A percentile compares a stretch with the other conserved stretches of the same genome.
Evolutionary conservation across 257 asterid genomes (phyloP).

Genomic region (Marsdenia floribunda): DNA sequence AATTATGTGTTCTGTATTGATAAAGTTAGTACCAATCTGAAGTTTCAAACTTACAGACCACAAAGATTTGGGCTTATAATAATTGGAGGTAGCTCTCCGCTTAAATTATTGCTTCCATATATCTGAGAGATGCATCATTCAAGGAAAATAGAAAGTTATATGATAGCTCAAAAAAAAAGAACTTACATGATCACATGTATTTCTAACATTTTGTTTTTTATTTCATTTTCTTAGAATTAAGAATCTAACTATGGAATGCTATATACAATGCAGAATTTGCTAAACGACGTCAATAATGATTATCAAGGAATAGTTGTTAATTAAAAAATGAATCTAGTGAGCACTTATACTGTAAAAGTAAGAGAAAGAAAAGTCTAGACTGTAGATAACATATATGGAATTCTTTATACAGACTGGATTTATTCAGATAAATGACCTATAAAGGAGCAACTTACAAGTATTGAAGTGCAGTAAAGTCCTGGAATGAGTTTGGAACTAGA

Average conservation of each 20-base stretch:
- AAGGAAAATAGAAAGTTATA: not conserved
- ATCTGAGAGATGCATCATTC: constrained; percentile 31
- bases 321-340: not conserved
- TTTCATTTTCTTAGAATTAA: not conserved
- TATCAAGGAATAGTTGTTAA: not conserved
- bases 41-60: constrained; percentile 45
- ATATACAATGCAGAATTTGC: too few relatives aligned
- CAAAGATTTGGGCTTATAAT: constrained; percentile 34
- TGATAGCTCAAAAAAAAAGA: too few relatives aligned
- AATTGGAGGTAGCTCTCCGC: constrained; percentile 47
- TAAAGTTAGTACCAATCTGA: not conserved
- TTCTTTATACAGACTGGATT: not conserved
- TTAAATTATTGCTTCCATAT: constrained; percentile 63
- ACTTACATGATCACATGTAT: too few relatives aligned
- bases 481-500: constrained; percentile 44
- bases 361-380: not conserved
- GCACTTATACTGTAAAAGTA: too few relatives aligned
- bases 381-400: not conserved
- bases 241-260: not conserved
- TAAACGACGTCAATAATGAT: not conserved
- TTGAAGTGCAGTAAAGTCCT: constrained; percentile 34
- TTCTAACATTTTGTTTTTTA: not conserved
- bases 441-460: constrained; percentile 42
- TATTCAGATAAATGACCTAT: not conserved
- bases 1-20: not conserved